Percentiles rank a stretch among this genome's conserved stretches.
phyloP scores from a whole-genome alignment of 1,139 yeast species.

The Scheffersomyces parashehatae region DNA sequence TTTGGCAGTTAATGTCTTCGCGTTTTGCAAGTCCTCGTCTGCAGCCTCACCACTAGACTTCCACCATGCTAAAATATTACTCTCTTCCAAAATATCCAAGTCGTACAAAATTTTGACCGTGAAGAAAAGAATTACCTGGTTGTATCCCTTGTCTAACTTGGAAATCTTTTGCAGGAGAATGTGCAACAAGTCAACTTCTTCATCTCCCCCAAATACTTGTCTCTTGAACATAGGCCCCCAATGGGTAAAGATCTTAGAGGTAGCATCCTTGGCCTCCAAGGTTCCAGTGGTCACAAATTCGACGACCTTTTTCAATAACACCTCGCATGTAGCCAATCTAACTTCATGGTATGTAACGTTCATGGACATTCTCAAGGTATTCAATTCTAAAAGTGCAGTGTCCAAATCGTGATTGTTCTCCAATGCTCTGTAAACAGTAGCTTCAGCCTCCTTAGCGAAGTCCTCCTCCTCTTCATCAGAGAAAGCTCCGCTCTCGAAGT shows the following conservation, averaged over 20 bases:
- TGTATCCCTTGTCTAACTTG: slow-evolving; percentile 25
- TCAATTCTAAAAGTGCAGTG: slow-evolving; percentile 87
- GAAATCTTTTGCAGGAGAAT: slow-evolving; percentile 55
- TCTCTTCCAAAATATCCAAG: slow-evolving; percentile 79
- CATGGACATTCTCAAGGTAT: slow-evolving; percentile 96
- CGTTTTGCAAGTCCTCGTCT: slow-evolving; percentile 43
- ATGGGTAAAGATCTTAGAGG: slow-evolving; percentile 66
- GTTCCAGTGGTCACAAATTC: slow-evolving; percentile 78
- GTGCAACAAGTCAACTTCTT: slow-evolving; percentile 71
- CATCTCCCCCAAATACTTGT: slow-evolving; percentile 79
- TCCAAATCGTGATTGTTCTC: slow-evolving; percentile 91
- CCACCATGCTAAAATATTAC: slow-evolving; percentile 84
- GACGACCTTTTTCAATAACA: slow-evolving; percentile 66
- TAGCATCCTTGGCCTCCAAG: slow-evolving; percentile 71
- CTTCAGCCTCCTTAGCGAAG: slow-evolving; percentile 84
- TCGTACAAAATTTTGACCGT: slow-evolving; percentile 75
- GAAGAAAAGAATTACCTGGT: slow-evolving; percentile 59
- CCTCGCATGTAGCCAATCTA: slow-evolving; percentile 74
- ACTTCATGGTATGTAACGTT: slow-evolving; percentile 94
- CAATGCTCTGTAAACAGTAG: slow-evolving; percentile 90
- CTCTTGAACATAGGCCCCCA: slow-evolving; percentile 82
- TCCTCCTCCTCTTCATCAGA: slow-evolving; percentile 62
- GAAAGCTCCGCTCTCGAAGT: slow-evolving; percentile 37
- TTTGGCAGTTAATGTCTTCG: slow-evolving; percentile 60
- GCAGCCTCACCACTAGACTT: slow-evolving; percentile 41